These are phyloP conservation scores for Taiwanofungus camphoratus DNA, from an alignment of 1,284 basidiomycete genomes.

Conservation along the genomic window DNA sequence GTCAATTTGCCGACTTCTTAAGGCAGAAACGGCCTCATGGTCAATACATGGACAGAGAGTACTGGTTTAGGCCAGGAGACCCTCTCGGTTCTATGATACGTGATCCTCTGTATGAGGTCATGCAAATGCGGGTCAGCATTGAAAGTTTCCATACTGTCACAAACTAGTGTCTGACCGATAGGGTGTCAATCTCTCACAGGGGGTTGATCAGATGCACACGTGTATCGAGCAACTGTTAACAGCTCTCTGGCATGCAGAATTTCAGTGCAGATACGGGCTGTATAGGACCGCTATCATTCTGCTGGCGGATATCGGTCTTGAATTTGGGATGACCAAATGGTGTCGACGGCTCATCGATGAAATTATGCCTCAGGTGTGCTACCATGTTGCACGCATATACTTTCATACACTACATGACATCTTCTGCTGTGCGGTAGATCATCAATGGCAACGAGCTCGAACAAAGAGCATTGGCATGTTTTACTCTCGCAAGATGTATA, in stretches of 20 bases:
- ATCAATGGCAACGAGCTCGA: slow-evolving; percentile 67
- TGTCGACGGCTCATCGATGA: slow-evolving; percentile 62
- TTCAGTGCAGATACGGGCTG: slow-evolving; percentile 57
- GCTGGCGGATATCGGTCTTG: slow-evolving; percentile 69
- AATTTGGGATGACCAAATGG: slow-evolving; percentile 68
- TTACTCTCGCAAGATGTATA: slow-evolving; percentile 67
- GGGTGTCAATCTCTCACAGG: slow-evolving; percentile 24
- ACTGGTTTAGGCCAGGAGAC: slow-evolving; percentile 35
- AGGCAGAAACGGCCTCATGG: slow-evolving; percentile 52
- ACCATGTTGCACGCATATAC: too few relatives aligned
- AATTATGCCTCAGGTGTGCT: slow-evolving; percentile 67
- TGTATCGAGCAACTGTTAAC: slow-evolving; percentile 61
- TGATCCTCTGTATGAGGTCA: slow-evolving; percentile 55
- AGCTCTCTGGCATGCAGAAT: slow-evolving; percentile 75
- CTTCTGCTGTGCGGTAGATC: slow-evolving; percentile 40
- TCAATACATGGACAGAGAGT: slow-evolving; percentile 46
- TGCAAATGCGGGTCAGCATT: slow-evolving; percentile 52
- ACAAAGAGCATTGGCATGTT: slow-evolving; percentile 67
- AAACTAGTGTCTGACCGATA: background rate
- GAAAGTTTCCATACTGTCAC: background rate
- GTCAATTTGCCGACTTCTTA: slow-evolving; percentile 59
- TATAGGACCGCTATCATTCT: slow-evolving; percentile 65
- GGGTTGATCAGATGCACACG: slow-evolving; percentile 51
- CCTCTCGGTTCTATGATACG: slow-evolving; percentile 44
- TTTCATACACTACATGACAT: too few relatives aligned